Evolutionary conservation across 192 early-diverging fungal species (phyloP).

Genomic region (Backusella parvicylindrica): DNA sequence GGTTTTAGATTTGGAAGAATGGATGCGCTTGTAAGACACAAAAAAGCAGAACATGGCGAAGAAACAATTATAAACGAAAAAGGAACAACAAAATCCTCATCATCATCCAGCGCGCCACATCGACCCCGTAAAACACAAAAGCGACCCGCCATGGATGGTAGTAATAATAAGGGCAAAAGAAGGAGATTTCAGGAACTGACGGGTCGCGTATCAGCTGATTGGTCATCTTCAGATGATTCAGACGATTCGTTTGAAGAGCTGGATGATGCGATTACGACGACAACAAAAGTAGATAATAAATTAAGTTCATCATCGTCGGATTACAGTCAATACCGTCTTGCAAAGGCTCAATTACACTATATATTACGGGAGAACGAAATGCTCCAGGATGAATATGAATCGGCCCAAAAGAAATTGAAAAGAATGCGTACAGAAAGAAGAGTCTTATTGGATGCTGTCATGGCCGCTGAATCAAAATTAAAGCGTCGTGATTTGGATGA

Average conservation of each 20-base stretch:
- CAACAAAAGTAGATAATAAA: neutral
- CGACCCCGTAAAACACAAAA: neutral
- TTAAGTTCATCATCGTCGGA: neutral
- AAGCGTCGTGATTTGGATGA: neutral
- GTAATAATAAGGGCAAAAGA: neutral
- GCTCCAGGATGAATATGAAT: slow-evolving; percentile 36
- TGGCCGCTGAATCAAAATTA: slow-evolving; percentile 21
- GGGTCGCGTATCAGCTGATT: neutral
- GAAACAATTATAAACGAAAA: neutral
- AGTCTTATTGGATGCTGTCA: slow-evolving; percentile 41
- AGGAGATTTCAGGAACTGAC: neutral
- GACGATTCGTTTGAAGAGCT: neutral
- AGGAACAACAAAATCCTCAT: neutral
- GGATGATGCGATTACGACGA: neutral
- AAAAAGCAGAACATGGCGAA: slow-evolving; percentile 29
- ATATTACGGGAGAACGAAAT: slow-evolving; percentile 45
- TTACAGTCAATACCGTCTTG: slow-evolving; percentile 30
- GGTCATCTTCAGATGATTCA: neutral
- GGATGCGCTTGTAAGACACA: slow-evolving; percentile 35
- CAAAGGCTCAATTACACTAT: slow-evolving; percentile 40
- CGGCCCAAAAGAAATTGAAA: slow-evolving; percentile 31
- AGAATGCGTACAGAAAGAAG: slow-evolving; percentile 38
- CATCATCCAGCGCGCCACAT: neutral
- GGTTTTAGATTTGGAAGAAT: slow-evolving; percentile 31
- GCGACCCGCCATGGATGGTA: neutral